phyloP scores from a whole-genome alignment of 495 filamentous ascomycete genomes.

The Thozetella sp. region DNA sequence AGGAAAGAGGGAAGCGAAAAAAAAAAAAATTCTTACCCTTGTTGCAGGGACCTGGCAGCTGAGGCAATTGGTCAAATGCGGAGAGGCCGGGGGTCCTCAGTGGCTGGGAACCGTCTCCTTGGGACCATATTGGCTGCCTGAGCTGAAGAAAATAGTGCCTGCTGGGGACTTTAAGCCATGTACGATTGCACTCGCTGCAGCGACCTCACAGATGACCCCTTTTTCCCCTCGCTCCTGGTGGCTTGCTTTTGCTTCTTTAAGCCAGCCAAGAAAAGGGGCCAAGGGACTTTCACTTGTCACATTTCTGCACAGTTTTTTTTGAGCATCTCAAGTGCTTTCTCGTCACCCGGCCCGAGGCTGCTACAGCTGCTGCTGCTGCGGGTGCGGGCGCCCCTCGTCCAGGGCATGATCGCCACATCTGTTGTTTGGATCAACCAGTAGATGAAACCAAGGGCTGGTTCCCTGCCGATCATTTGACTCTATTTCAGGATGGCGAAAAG shows the following conservation, averaged over 20 bases:
- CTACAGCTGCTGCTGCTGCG: too few species aligned
- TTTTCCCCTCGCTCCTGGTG: too few species aligned
- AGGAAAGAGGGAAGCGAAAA: not conserved
- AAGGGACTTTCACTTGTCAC: too few species aligned
- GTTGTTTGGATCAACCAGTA: not conserved
- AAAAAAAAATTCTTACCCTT: not conserved
- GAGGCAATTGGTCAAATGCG: not conserved
- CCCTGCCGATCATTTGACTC: constrained; percentile 1
- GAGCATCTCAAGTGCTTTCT: too few species aligned
- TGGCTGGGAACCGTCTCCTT: not conserved
- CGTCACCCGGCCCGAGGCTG: not conserved
- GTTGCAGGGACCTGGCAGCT: not conserved
- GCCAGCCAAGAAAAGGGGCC: too few species aligned
- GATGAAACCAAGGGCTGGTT: not conserved
- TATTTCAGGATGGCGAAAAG: not conserved
- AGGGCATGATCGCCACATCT: not conserved
- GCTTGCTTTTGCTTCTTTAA: too few species aligned
- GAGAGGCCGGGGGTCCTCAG: not conserved
- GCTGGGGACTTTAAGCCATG: too few species aligned
- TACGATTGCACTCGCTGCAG: too few species aligned
- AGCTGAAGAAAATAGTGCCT: not conserved
- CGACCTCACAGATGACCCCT: too few species aligned
- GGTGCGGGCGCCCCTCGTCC: too few species aligned
- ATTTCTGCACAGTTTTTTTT: too few species aligned
- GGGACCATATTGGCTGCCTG: not conserved